Evolutionary conservation across 441 rosid genomes (phyloP), one percentile per base, ranked within the genome.

Genomic region (Biscutella laevigata): DNA sequence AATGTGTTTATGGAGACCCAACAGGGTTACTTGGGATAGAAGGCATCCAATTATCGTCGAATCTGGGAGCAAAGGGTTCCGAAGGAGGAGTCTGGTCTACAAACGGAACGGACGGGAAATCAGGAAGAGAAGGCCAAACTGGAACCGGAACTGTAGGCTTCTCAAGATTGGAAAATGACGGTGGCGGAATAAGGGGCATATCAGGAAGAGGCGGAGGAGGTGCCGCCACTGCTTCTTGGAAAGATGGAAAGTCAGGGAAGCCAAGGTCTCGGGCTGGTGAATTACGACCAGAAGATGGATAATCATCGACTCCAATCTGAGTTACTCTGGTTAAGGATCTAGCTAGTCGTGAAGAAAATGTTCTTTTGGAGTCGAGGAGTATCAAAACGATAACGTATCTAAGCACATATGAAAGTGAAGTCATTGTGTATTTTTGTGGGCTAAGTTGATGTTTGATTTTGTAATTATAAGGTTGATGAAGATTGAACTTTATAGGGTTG

Each of bases 201-300:
- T 28, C 51, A 14, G 35, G 51, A 2, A 1, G 51, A 27, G 51
- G 22, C 7, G 58, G 66, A 0, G 58, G 56, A 0, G 60, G 67
- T 0, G 69, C 53, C 0, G 54, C 5, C 7, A 51, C 12, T 11
- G 49, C 25, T 51, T 57, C 70, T 44, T 65, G 70, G 4, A 57
- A 43, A 20, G 64, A 36, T 0, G 60, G 65, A 8, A 66, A 30
- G 2, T 59, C 37, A 10, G 65, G 63, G 28, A 34, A 49, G 0
- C 69, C 63, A 10, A 64, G 65, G 32, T 66, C 70, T 8, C 15
- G 65, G 35, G 58, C 64, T 1, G 70, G 65, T 37, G 70, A 15
- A 14, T 36, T 66, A 27, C 58, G 65, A 32, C 59, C 60, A 0
- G 60, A 16, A 59, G 70, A 66, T 51, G 70, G 70, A 45, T 66